Percentiles rank a stretch among this genome's conserved stretches.
These are phyloP conservation scores for Phlebiopsis flavidoalba DNA, from an alignment of 768 basidiomycete genomes.

Conservation along the genomic window DNA sequence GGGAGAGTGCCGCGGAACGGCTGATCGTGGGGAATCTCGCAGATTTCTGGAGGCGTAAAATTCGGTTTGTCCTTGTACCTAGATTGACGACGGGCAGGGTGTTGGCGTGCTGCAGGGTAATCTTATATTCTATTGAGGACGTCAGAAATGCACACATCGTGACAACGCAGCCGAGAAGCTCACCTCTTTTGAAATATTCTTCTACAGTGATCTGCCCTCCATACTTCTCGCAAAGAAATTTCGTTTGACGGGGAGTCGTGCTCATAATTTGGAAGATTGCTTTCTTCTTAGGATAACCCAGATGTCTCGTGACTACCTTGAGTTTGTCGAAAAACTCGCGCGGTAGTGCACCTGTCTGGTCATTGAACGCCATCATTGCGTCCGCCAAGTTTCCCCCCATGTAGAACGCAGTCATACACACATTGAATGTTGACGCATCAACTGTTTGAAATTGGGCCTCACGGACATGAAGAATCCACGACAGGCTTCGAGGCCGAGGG, in stretches of 20 bases:
- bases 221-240: slow-evolving; percentile 55
- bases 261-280: slow-evolving; percentile 26
- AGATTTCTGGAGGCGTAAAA: slow-evolving; percentile 66
- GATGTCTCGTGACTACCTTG: slow-evolving; percentile 51
- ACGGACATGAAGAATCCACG: slow-evolving; percentile 49
- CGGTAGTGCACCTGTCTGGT: slow-evolving; percentile 41
- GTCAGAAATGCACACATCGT: neutral
- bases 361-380: slow-evolving; percentile 45
- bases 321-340: slow-evolving; percentile 46
- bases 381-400: slow-evolving; percentile 59
- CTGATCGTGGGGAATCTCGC: slow-evolving; percentile 55
- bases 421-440: slow-evolving; percentile 53
- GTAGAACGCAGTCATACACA: slow-evolving; percentile 52
- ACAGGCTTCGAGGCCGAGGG: slow-evolving; percentile 37
- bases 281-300: slow-evolving; percentile 49
- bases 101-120: slow-evolving; percentile 36
- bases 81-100: slow-evolving; percentile 33
- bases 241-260: slow-evolving; percentile 20
- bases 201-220: slow-evolving; percentile 49
- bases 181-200: slow-evolving; percentile 60
- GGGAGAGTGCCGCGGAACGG: slow-evolving; percentile 57
- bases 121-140: slow-evolving; percentile 47
- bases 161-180: slow-evolving; percentile 16
- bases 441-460: slow-evolving; percentile 40
- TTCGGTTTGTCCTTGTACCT: slow-evolving; percentile 26